A percentile compares a stretch with the other conserved stretches of the same genome.
These are phyloP conservation scores for Calophaca sinica DNA, from an alignment of 306 rosid species.

Conservation along the genomic window DNA sequence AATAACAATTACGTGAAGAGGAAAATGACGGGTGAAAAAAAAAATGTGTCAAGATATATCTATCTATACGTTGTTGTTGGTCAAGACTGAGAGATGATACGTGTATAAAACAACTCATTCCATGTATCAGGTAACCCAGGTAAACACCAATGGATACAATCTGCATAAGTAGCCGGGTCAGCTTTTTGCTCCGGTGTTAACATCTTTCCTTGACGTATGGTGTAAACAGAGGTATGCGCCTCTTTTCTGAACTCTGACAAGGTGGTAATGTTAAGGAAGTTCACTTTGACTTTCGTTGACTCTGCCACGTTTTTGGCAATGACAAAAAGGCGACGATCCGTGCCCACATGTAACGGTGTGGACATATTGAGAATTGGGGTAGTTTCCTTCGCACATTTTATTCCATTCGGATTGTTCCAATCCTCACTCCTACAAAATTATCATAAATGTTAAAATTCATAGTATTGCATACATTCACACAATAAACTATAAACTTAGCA, in stretches of 20 bases:
- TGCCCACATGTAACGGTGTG: constrained; percentile 68
- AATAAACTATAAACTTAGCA: neutral
- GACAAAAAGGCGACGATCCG: constrained; percentile 70
- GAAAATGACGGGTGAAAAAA: neutral
- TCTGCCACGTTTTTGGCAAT: constrained; percentile 59
- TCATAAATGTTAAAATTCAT: neutral
- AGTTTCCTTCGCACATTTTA: constrained; percentile 90
- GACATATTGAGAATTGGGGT: constrained; percentile 67
- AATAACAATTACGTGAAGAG: constrained; percentile 20
- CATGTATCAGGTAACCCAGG: constrained; percentile 96
- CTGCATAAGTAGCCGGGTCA: constrained; percentile 84
- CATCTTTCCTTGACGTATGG: constrained; percentile 87
- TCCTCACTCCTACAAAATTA: constrained; percentile 71
- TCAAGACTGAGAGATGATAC: constrained; percentile 72
- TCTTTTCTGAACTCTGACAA: constrained; percentile 87
- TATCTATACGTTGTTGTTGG: constrained; percentile 1
- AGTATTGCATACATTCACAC: neutral
- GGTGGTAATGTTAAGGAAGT: constrained; percentile 75
- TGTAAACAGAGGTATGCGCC: constrained; percentile 88
- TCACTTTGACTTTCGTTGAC: constrained; percentile 63
- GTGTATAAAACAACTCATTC: constrained; percentile 88
- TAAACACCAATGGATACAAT: constrained; percentile 96
- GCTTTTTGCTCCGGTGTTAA: constrained; percentile 77
- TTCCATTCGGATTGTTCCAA: constrained; percentile 88
- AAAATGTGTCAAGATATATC: neutral